phyloP scores from a whole-genome alignment of 2,329 filamentous ascomycete genomes.

The Chalara sp. region DNA sequence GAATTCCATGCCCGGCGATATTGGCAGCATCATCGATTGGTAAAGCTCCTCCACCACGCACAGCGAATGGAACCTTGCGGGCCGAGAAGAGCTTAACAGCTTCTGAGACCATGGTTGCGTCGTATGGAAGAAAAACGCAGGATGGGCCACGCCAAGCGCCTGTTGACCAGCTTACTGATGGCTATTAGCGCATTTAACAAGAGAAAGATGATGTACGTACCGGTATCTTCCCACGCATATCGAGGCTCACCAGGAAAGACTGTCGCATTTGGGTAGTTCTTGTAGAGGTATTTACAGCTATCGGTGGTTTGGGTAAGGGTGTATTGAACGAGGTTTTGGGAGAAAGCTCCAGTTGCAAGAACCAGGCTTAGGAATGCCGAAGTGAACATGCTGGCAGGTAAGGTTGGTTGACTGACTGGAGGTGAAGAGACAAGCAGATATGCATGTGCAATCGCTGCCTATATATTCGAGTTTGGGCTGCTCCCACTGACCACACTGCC shows the following conservation, averaged over 20 bases:
- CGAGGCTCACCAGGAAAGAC: background rate
- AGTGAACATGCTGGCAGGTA: no score
- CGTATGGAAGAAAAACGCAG: conserved; percentile 1
- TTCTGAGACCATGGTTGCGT: background rate
- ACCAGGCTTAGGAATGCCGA: no score
- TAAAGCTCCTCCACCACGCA: conserved; percentile 1
- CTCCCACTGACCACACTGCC: no score
- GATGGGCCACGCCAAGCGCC: background rate
- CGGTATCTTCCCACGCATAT: background rate
- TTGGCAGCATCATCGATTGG: conserved; percentile 1
- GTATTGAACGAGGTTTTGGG: no score
- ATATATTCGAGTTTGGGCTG: no score
- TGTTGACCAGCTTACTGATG: background rate
- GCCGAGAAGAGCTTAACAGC: background rate
- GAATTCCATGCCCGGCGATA: conserved; percentile 31
- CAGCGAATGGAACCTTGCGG: conserved; percentile 1
- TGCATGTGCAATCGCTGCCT: no score
- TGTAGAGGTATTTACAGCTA: background rate
- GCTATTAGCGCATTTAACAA: background rate
- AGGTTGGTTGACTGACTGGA: no score
- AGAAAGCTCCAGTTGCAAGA: no score
- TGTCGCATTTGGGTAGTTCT: background rate
- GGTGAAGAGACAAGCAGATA: no score
- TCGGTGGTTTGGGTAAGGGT: background rate
- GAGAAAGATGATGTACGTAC: background rate